A percentile compares a stretch with the other conserved stretches of the same genome.
These are phyloP conservation scores for Aspergillus piperis DNA, from an alignment of 2,329 filamentous ascomycete species.

Conservation along the genomic window DNA sequence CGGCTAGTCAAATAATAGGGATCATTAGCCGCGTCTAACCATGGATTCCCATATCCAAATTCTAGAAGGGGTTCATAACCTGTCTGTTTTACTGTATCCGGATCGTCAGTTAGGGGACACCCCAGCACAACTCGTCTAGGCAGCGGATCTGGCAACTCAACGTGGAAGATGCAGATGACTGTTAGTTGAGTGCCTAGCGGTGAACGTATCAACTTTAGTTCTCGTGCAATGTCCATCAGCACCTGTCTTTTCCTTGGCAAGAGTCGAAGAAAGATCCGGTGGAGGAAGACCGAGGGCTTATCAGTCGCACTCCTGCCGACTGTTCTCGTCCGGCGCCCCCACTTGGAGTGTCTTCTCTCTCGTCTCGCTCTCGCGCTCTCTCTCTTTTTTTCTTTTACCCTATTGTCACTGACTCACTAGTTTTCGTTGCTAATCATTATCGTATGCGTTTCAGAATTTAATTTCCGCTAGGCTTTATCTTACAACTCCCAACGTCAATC, in stretches of 20 bases:
- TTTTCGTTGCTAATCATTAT: not conserved
- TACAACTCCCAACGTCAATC: not conserved
- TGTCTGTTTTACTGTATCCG: not conserved
- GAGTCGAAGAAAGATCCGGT: not conserved
- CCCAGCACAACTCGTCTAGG: not conserved
- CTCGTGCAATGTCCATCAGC: not conserved
- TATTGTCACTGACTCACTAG: not conserved
- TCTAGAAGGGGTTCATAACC: not conserved
- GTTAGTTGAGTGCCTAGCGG: not conserved
- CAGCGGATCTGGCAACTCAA: not conserved
- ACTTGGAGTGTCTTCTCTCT: no score
- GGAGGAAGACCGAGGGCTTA: not conserved
- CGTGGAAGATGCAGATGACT: not conserved
- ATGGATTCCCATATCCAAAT: not conserved
- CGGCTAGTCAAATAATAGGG: not conserved
- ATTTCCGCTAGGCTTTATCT: not conserved
- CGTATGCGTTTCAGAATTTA: not conserved
- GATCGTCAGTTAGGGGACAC: not conserved
- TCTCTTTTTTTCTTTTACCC: not conserved
- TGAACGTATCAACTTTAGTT: not conserved
- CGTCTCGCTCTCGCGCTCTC: no score
- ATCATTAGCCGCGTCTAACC: not conserved
- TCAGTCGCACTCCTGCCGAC: not conserved
- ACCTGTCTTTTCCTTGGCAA: not conserved
- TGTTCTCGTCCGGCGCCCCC: not conserved